Evolutionary conservation across 108 stramenopile species (phyloP).

Genomic region (Nitzschia palea): DNA sequence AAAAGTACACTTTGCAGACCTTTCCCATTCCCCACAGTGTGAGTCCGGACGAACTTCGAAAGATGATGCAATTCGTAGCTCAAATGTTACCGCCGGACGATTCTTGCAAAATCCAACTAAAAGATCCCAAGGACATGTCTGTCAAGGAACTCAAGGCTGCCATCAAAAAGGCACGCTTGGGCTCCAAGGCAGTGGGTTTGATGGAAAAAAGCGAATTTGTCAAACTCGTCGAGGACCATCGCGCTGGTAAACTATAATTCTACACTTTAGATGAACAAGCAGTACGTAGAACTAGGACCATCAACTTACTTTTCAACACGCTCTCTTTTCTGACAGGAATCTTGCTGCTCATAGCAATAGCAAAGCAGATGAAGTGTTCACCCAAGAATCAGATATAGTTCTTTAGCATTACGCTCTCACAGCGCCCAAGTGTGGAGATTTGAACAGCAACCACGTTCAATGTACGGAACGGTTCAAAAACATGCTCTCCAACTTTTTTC

Average conservation of each 20-base stretch:
- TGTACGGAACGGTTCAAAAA: conserved; percentile 12
- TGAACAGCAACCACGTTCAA: too few relatives aligned
- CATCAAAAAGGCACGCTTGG: conserved; percentile 82
- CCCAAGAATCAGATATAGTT: too few relatives aligned
- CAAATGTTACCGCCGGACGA: conserved; percentile 69
- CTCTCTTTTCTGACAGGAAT: too few relatives aligned
- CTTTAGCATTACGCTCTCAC: too few relatives aligned
- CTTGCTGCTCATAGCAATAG: too few relatives aligned
- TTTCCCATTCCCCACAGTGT: conserved; percentile 86
- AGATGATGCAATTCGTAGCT: conserved; percentile 65
- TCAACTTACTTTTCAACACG: too few relatives aligned
- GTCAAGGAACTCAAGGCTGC: conserved; percentile 92
- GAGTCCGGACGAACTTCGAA: conserved; percentile 64
- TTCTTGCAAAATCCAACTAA: conserved; percentile 57
- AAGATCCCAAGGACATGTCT: conserved; percentile 85
- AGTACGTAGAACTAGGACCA: too few relatives aligned
- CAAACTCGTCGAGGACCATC: conserved; percentile 77
- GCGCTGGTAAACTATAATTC: conserved; percentile 44
- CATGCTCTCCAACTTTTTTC: conserved; percentile 9
- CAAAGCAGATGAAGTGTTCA: too few relatives aligned
- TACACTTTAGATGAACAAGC: too few relatives aligned
- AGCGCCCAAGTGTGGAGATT: too few relatives aligned
- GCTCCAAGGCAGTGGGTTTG: conserved; percentile 79
- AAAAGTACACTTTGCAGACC: conserved; percentile 68
- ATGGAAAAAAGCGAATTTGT: conserved; percentile 92